Percentiles rank a stretch among this genome's conserved stretches.
phyloP scores from a whole-genome alignment of 306 rosid species.

The Morella rubra region DNA sequence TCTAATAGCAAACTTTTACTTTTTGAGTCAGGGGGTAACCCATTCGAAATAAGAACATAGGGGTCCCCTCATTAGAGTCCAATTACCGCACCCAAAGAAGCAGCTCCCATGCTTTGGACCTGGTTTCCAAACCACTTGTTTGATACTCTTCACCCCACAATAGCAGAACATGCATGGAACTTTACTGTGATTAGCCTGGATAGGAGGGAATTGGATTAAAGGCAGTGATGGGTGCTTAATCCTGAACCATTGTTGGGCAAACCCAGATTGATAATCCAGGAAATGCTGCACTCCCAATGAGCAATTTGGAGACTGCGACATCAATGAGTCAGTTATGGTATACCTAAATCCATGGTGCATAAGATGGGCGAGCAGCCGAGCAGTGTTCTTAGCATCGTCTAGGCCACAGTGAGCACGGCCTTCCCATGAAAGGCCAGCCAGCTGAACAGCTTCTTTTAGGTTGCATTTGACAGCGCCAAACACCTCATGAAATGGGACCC shows the following conservation, averaged over 20 bases:
- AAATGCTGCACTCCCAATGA: conserved; percentile 8
- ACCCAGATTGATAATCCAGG: not conserved
- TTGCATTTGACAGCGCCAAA: conserved; percentile 29
- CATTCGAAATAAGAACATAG: conserved; percentile 51
- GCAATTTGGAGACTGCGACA: conserved; percentile 7
- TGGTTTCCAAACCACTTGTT: conserved; percentile 41
- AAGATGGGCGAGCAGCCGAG: conserved; percentile 22
- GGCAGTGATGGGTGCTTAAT: conserved; percentile 9
- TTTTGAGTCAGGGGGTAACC: conserved; percentile 37
- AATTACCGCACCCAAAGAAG: conserved; percentile 55
- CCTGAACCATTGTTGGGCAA: not conserved
- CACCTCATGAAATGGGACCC: conserved; percentile 27
- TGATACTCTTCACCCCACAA: conserved; percentile 53
- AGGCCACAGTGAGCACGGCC: conserved; percentile 37
- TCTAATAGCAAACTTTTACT: not conserved
- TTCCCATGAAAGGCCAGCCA: conserved; percentile 32
- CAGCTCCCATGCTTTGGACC: conserved; percentile 46
- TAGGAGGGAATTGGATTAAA: conserved; percentile 6
- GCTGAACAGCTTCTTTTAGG: conserved; percentile 30
- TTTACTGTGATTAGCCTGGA: not conserved
- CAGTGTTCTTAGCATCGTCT: conserved; percentile 33
- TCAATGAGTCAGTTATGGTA: conserved; percentile 23
- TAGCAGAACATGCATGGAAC: not conserved
- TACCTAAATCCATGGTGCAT: conserved; percentile 26
- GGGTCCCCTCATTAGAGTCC: conserved; percentile 43